Conservation (phyloP, 768 basidiomycete genomes). For the Termitomyces sp. region DNA sequence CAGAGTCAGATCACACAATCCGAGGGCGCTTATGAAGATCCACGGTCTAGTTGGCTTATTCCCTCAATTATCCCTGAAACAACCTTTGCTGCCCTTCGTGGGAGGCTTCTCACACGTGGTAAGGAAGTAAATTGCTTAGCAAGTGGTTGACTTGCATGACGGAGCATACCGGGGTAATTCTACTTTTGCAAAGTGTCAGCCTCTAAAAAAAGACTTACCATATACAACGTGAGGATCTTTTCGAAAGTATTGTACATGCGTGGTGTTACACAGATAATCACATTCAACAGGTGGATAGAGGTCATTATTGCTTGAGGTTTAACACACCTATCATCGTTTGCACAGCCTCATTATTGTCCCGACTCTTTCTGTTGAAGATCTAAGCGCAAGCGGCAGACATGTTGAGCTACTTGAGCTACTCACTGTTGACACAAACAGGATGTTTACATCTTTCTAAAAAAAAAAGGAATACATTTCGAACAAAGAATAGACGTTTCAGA, state of each 20-base stretch:
- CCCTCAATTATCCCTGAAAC: background rate
- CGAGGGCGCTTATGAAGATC: background rate
- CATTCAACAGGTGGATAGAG: too few relatives aligned
- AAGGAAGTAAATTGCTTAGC: background rate
- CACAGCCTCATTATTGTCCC: too few relatives aligned
- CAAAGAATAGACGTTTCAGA: background rate
- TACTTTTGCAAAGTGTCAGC: background rate
- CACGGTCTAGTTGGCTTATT: background rate
- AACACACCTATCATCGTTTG: background rate
- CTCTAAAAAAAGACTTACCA: background rate
- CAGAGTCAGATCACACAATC: background rate
- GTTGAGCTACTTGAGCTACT: background rate
- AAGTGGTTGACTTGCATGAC: background rate
- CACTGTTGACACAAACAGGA: background rate
- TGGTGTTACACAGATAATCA: too few relatives aligned
- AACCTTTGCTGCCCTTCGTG: background rate
- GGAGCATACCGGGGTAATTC: background rate
- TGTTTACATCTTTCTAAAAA: background rate
- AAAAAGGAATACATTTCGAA: background rate
- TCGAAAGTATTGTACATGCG: background rate
- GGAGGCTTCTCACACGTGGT: background rate
- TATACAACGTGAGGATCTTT: too few relatives aligned
- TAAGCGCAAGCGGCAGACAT: too few relatives aligned
- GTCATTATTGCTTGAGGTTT: background rate
- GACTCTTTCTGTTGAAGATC: too few relatives aligned